These are phyloP conservation scores for Halophytophthora polymorphica DNA, from an alignment of 352 stramenopile genomes.

Conservation along the genomic window DNA sequence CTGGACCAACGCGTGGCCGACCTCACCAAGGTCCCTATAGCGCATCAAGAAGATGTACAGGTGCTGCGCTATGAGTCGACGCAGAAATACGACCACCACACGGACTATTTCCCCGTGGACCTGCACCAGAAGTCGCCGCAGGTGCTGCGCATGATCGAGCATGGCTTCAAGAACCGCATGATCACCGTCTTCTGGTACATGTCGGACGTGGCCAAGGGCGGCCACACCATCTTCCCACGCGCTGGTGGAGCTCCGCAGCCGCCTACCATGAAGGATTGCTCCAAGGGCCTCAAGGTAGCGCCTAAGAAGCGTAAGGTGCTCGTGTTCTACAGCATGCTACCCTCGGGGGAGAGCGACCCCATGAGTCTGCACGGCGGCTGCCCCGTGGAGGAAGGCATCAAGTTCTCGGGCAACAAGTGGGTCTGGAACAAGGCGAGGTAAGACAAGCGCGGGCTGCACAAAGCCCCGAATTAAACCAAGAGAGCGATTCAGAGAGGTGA, in stretches of 20 bases:
- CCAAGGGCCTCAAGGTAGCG: slow-evolving; percentile 55
- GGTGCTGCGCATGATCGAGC: slow-evolving; percentile 49
- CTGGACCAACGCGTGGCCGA: slow-evolving; percentile 68
- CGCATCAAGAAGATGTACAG: slow-evolving; percentile 67
- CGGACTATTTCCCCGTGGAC: slow-evolving; percentile 56
- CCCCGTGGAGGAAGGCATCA: slow-evolving; percentile 66
- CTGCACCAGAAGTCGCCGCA: slow-evolving; percentile 35
- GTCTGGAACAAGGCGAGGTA: slow-evolving; percentile 72
- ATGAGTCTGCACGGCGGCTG: slow-evolving; percentile 71
- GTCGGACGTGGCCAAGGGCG: slow-evolving; percentile 68
- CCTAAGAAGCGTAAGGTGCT: slow-evolving; percentile 76
- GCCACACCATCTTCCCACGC: slow-evolving; percentile 73
- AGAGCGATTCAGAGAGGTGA: too few species aligned
- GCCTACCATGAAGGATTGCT: slow-evolving; percentile 50
- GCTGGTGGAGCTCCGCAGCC: slow-evolving; percentile 44
- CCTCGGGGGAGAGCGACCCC: slow-evolving; percentile 54
- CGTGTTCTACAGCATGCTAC: slow-evolving; percentile 81
- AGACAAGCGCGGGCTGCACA: too few species aligned
- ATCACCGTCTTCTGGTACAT: slow-evolving; percentile 88
- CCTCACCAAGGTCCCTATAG: slow-evolving; percentile 52
- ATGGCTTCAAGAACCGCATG: slow-evolving; percentile 82
- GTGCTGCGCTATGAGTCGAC: slow-evolving; percentile 68
- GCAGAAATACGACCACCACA: slow-evolving; percentile 77
- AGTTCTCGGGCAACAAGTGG: slow-evolving; percentile 83
- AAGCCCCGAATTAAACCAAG: too few species aligned